Evolutionary conservation across 1,139 yeast genomes (phyloP).

Genomic region (Candida sanyaensis): DNA sequence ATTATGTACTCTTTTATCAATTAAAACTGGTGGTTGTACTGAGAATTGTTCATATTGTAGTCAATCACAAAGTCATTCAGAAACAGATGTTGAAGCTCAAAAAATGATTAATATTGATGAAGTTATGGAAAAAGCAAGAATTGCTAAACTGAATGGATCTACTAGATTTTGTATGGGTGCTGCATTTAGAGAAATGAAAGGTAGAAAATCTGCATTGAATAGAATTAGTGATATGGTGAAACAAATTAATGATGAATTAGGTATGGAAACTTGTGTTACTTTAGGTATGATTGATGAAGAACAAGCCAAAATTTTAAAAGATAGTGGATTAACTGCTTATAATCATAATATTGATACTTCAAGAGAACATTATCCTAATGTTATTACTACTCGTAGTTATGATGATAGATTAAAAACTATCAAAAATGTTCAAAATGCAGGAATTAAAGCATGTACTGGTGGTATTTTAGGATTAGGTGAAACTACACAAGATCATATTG

Average conservation of each 20-base stretch:
- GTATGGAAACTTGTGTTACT: slow-evolving; percentile 79
- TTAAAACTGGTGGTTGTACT: slow-evolving; percentile 80
- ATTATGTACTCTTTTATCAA: slow-evolving; percentile 71
- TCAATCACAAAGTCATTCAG: slow-evolving; percentile 61
- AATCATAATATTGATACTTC: slow-evolving; percentile 83
- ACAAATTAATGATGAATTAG: slow-evolving; percentile 59
- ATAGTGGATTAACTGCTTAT: slow-evolving; percentile 79
- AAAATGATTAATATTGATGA: slow-evolving; percentile 60
- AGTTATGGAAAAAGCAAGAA: slow-evolving; percentile 63
- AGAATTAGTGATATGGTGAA: slow-evolving; percentile 67
- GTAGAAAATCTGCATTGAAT: slow-evolving; percentile 67
- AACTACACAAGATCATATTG: slow-evolving; percentile 67
- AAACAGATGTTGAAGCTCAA: slow-evolving; percentile 71
- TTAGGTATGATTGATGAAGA: slow-evolving; percentile 71
- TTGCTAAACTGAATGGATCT: slow-evolving; percentile 69
- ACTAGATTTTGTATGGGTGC: slow-evolving; percentile 87
- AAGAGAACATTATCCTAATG: slow-evolving; percentile 71
- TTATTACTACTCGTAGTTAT: slow-evolving; percentile 67
- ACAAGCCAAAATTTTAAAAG: slow-evolving; percentile 59
- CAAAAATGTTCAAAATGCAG: slow-evolving; percentile 62
- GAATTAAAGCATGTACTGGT: slow-evolving; percentile 75
- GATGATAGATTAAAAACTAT: slow-evolving; percentile 73
- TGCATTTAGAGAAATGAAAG: slow-evolving; percentile 86
- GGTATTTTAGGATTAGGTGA: slow-evolving; percentile 83
- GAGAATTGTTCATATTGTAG: slow-evolving; percentile 85